Evolutionary conservation across 306 rosid species (phyloP).

Genomic region (Castanea sativa): DNA sequence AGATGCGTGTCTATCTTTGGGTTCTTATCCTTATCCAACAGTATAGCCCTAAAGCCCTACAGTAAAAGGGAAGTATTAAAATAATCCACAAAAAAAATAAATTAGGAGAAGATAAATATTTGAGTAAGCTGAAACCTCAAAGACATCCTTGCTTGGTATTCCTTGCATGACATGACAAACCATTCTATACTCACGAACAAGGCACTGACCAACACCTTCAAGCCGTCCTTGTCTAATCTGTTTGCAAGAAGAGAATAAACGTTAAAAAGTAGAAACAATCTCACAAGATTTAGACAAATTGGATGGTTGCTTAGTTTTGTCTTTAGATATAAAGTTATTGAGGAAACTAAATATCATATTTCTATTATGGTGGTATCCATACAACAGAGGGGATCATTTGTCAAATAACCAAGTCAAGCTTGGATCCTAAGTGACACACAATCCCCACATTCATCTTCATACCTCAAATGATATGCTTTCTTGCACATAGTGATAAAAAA

Average conservation of each 20-base stretch:
- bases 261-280: not conserved
- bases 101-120: not conserved
- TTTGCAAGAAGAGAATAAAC: constrained; percentile 6
- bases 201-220: constrained; percentile 79
- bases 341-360: not conserved
- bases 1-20: constrained; percentile 59
- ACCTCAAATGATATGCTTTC: too few relatives aligned
- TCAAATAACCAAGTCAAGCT: not conserved
- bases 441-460: too few relatives aligned
- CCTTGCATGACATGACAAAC: constrained; percentile 70
- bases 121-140: constrained; percentile 50
- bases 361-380: not conserved
- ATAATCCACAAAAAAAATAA: constrained; percentile 12
- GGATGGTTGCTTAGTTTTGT: not conserved
- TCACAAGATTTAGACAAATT: not conserved
- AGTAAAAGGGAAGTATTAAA: constrained; percentile 14
- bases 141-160: constrained; percentile 79
- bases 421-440: too few relatives aligned
- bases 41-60: constrained; percentile 95
- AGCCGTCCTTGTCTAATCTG: constrained; percentile 83
- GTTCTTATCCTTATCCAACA: constrained; percentile 79
- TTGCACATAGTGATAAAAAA: too few relatives aligned
- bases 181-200: constrained; percentile 75
- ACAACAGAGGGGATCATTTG: too few relatives aligned
- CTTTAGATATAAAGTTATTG: not conserved